A percentile compares a stretch with the other conserved stretches of the same genome.
phyloP scores from a whole-genome alignment of 768 basidiomycete genomes.

The Pleurotus pulmonarius region DNA sequence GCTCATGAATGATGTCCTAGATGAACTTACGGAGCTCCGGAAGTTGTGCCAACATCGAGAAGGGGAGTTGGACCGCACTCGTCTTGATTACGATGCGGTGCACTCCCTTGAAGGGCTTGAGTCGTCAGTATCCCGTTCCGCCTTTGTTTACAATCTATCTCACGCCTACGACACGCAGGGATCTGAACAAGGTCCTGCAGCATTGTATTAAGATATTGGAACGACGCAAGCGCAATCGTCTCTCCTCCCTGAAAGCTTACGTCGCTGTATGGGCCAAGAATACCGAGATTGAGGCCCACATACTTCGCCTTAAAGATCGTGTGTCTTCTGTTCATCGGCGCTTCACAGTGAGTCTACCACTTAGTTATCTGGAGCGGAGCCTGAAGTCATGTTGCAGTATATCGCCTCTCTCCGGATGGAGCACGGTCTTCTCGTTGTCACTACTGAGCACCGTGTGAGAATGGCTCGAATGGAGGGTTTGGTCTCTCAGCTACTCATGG shows the following conservation, averaged over 20 bases:
- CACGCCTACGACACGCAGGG: too few species aligned
- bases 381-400: not conserved
- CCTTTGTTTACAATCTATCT: too few species aligned
- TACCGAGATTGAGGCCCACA: not conserved
- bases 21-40: too few species aligned
- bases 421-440: slow-evolving; percentile 1
- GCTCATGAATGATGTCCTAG: too few species aligned
- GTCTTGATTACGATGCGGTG: too few species aligned
- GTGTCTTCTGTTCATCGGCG: not conserved
- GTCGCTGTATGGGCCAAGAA: not conserved
- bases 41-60: too few species aligned
- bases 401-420: slow-evolving; percentile 1
- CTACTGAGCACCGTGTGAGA: not conserved
- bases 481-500: not conserved
- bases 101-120: too few species aligned
- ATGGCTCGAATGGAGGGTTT: not conserved
- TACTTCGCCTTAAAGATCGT: not conserved
- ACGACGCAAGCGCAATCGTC: not conserved
- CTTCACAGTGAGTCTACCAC: not conserved
- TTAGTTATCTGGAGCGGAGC: not conserved
- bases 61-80: not conserved
- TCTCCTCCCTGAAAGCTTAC: not conserved
- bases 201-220: not conserved
- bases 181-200: too few species aligned
- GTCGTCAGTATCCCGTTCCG: too few species aligned